Evolutionary conservation across 108 stramenopile genomes (phyloP), one percentile per base, ranked within the genome.

Genomic region (Heterococcus sp.): DNA sequence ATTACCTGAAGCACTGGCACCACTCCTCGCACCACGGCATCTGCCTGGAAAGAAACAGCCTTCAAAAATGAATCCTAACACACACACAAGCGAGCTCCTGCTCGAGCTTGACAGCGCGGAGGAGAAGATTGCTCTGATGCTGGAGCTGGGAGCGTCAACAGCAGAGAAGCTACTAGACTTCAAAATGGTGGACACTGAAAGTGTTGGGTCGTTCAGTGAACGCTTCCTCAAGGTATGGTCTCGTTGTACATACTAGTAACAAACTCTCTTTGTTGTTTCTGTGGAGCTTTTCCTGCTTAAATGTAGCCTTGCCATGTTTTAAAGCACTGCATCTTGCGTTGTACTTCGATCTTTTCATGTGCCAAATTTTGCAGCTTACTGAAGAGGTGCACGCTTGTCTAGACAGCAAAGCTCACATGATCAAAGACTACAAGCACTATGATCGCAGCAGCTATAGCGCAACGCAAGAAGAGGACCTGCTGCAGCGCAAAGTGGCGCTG

Each of bases 51-150:
- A n/a, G n/a, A n/a, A n/a, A n/a, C n/a, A n/a, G n/a, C n/a, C n/a
- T n/a, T n/a, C n/a, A n/a, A n/a, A n/a, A n/a, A n/a, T n/a, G n/a
- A n/a, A n/a, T n/a, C 74, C 74, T 14, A 75, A 67, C 65, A 30
- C 65, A 14, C 66, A 31, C 28, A 75, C 66, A 29, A 66, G 66
- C 21, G 63, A 65, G 0, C 75, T 76, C 33, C 46, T 76, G 35
- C 5, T 39, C 33, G 75, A 76, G 75, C 67, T 76, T 31, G 75
- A 76, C 75, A 39, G 14, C 2, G 75, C 75, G 2, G 75, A 76
- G 75, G 75, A 40, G 3, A 76, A 68, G 75, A 68, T 76, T 14
- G 75, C 75, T 1, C 66, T 39, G 58, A 66, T 76, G 38, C 26
- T 76, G 4, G 75, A 76, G 67, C 66, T 76, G 1, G 75, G 21